A percentile compares a stretch with the other conserved stretches of the same genome.
phyloP scores from a whole-genome alignment of 805 yeast genomes.

The Wickerhamiella occidentalis region DNA sequence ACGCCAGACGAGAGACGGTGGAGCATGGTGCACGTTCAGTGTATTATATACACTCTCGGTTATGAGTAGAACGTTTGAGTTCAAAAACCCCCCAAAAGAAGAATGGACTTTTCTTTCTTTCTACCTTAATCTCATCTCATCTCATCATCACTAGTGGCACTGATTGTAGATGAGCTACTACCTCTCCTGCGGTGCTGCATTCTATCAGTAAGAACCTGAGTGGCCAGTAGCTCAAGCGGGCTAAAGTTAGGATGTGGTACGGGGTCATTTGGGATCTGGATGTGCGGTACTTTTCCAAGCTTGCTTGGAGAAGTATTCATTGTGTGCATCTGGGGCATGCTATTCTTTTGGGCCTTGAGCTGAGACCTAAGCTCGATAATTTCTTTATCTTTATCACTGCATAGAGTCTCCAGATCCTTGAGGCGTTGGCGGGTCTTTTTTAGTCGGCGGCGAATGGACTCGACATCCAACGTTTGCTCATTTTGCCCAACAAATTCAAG shows the following conservation, averaged over 20 bases:
- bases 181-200: slow-evolving; percentile 25
- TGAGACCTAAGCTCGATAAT: slow-evolving; percentile 32
- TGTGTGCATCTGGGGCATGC: slow-evolving; percentile 18
- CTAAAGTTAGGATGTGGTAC: slow-evolving; percentile 23
- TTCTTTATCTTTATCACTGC: slow-evolving; percentile 36
- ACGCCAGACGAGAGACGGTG: no score
- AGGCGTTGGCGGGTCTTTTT: slow-evolving; percentile 34
- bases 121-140: not conserved
- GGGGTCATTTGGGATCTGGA: not conserved
- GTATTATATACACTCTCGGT: no score
- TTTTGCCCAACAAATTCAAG: slow-evolving; percentile 29
- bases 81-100: no score
- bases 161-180: slow-evolving; percentile 29
- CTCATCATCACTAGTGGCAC: slow-evolving; percentile 25
- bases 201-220: slow-evolving; percentile 38
- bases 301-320: slow-evolving; percentile 13
- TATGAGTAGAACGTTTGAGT: no score
- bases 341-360: slow-evolving; percentile 21
- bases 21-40: no score
- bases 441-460: slow-evolving; percentile 30
- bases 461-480: slow-evolving; percentile 27
- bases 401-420: slow-evolving; percentile 35
- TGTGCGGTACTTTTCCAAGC: slow-evolving; percentile 5
- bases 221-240: slow-evolving; percentile 43
- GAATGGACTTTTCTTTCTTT: no score